These are phyloP conservation scores for Zea luxurians DNA, from an alignment of 176 grass and related monocot genomes.

Conservation along the genomic window DNA sequence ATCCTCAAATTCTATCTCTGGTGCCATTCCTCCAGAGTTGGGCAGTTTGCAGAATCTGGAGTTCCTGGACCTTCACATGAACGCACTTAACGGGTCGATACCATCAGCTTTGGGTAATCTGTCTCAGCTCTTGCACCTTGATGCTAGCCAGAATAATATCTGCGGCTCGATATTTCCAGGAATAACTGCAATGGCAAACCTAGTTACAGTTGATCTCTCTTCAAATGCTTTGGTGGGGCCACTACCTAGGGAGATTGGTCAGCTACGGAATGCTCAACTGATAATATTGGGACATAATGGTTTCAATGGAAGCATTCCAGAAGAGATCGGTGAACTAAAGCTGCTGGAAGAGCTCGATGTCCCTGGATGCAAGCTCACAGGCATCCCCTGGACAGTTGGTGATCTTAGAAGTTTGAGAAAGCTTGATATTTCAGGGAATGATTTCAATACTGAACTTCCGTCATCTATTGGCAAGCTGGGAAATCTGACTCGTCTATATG, in stretches of 20 bases:
- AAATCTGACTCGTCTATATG: slow-evolving; percentile 60
- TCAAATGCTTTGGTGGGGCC: slow-evolving; percentile 71
- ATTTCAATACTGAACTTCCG: slow-evolving; percentile 68
- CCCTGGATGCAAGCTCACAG: slow-evolving; percentile 68
- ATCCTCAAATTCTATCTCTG: slow-evolving; percentile 61
- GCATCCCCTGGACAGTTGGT: slow-evolving; percentile 64
- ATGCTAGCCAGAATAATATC: slow-evolving; percentile 66
- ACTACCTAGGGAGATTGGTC: slow-evolving; percentile 67
- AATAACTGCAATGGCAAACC: slow-evolving; percentile 57
- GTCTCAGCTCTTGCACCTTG: slow-evolving; percentile 66
- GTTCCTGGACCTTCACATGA: slow-evolving; percentile 61
- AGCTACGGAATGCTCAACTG: slow-evolving; percentile 47
- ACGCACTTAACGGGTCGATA: slow-evolving; percentile 62
- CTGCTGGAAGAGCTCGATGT: slow-evolving; percentile 60
- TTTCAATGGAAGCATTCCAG: slow-evolving; percentile 67
- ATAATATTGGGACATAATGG: slow-evolving; percentile 69
- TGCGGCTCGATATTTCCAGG: slow-evolving; percentile 69
- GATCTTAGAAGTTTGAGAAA: slow-evolving; percentile 66
- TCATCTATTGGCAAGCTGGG: slow-evolving; percentile 57
- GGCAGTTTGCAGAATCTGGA: slow-evolving; percentile 68
- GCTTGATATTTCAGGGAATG: slow-evolving; percentile 89
- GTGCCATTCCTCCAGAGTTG: slow-evolving; percentile 61
- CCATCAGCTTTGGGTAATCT: slow-evolving; percentile 64
- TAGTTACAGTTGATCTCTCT: slow-evolving; percentile 79
- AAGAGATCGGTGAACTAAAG: slow-evolving; percentile 69